Base-by-base conservation (phyloP, 2,329 filamentous ascomycete species). In the Bipolaris sorokiniana region DNA sequence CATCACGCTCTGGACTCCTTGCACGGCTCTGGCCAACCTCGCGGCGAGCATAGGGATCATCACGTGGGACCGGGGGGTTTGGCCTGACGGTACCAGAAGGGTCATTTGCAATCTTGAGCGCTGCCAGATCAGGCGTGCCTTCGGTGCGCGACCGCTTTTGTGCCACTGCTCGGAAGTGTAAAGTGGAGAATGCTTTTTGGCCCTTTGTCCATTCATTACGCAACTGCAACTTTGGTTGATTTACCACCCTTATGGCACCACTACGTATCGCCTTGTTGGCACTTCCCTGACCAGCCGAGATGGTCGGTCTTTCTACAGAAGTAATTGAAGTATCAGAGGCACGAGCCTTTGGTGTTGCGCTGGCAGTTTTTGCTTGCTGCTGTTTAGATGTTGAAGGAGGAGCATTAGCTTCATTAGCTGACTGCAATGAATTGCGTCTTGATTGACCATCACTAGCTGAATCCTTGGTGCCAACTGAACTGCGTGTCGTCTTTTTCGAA, bases 11-110 rank as follows among this genome's bases (percentile, higher is more conserved):
- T 20, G 61, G 54, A 7, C 48, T 26, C n/a, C 68, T 61, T 40
- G 55, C 54, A 20, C 58, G 66, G 15, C 61, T 62, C 28, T 49
- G 58, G 5, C 52, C 50, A n/a, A 42, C 41, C 13, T 73, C 71
- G 22, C 69, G 68, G 33, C 67, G 70, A 20, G 55, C 61, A 44
- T 74, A 73, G 1, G 49, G 62, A 48, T 69, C 59, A 41, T 66
- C 62, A 28, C 10, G 33, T n/a, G 48, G 16, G 40, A 23, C 16
- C 7, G 20, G 26, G 3, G 54, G 6, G 7, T 41, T 49, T 10
- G 56, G 15, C 22, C 52, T 55, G 2, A 56, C 36, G 11, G 61
- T 23, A 15, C 42, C 48, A 13, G 51, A 57, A n/a, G 54, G 48
- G 22, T 44, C 60, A 45, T 71, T 65, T 2, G 74, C 66, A 42